Conservation (phyloP, 495 filamentous ascomycete species). For the Mytilinidion resinicola region DNA sequence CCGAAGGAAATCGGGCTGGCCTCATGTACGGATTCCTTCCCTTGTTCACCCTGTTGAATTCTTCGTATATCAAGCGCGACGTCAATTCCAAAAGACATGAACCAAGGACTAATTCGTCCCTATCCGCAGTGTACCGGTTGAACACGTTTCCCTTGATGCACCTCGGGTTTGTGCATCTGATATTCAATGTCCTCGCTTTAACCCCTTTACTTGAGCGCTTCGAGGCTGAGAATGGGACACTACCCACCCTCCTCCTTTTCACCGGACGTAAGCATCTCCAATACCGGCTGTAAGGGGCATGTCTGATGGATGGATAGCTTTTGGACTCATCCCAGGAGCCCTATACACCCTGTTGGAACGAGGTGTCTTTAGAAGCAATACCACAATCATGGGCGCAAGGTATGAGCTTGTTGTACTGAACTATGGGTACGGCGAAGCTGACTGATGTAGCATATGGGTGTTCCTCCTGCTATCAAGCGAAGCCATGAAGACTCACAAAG, state of each 20-base stretch:
- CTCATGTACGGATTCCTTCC: slow-evolving; percentile 57
- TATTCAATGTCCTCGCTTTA: slow-evolving; percentile 73
- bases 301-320: slow-evolving; percentile 22
- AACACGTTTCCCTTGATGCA: slow-evolving; percentile 94
- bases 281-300: slow-evolving; percentile 1
- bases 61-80: neutral
- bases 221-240: slow-evolving; percentile 88
- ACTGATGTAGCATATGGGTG: slow-evolving; percentile 65
- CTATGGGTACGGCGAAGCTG: too few species aligned
- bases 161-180: slow-evolving; percentile 64
- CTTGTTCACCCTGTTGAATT: neutral
- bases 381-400: slow-evolving; percentile 76
- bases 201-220: slow-evolving; percentile 85
- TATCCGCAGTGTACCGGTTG: slow-evolving; percentile 72
- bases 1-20: slow-evolving; percentile 65
- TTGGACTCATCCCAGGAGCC: slow-evolving; percentile 34
- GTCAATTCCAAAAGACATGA: neutral
- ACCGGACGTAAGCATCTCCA: slow-evolving; percentile 68
- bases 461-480: slow-evolving; percentile 81
- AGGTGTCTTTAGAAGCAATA: slow-evolving; percentile 27
- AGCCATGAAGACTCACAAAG: slow-evolving; percentile 69
- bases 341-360: slow-evolving; percentile 34
- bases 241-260: slow-evolving; percentile 75
- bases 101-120: slow-evolving; percentile 55
- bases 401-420: slow-evolving; percentile 34